Percentiles rank a stretch among this genome's conserved stretches.
Evolutionary conservation across 2,329 filamentous ascomycete genomes (phyloP).

Genomic region (Aspergillus ibericus): DNA sequence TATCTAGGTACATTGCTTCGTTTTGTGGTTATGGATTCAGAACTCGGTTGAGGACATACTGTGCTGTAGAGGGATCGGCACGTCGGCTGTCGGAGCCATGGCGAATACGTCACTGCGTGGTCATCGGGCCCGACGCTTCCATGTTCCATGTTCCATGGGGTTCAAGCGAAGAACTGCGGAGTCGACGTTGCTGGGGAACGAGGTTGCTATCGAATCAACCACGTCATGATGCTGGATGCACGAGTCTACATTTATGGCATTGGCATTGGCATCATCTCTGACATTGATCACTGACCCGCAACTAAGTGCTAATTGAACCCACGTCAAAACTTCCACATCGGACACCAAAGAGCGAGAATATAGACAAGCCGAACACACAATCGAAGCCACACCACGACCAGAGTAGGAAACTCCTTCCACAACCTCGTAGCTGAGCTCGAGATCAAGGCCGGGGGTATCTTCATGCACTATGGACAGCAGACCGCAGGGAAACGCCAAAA

Average conservation of each 20-base stretch:
- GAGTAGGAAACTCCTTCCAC: constrained; percentile 25
- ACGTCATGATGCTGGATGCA: constrained; percentile 2
- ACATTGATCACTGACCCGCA: constrained; percentile 7
- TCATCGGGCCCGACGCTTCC: constrained; percentile 1
- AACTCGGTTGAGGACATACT: not conserved
- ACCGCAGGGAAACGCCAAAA: constrained; percentile 30
- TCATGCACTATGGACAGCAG: constrained; percentile 35
- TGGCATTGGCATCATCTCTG: not conserved
- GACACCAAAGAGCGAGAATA: constrained; percentile 7
- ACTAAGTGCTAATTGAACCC: not conserved
- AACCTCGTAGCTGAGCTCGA: constrained; percentile 24
- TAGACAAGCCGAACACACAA: constrained; percentile 19
- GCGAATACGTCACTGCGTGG: constrained; percentile 1
- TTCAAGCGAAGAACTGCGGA: not conserved
- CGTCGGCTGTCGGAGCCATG: not conserved
- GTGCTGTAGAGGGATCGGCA: not conserved
- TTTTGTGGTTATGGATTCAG: not conserved
- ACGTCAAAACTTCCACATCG: not conserved
- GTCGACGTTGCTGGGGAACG: not conserved
- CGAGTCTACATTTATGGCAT: no score
- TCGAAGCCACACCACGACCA: constrained; percentile 27
- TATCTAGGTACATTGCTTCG: no score
- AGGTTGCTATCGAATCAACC: not conserved
- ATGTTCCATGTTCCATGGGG: not conserved
- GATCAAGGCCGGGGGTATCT: constrained; percentile 35